Evolutionary conservation across 139 green algal species (phyloP), one percentile per base, ranked within the genome.

Genomic region (Volvox reticuliferus): DNA sequence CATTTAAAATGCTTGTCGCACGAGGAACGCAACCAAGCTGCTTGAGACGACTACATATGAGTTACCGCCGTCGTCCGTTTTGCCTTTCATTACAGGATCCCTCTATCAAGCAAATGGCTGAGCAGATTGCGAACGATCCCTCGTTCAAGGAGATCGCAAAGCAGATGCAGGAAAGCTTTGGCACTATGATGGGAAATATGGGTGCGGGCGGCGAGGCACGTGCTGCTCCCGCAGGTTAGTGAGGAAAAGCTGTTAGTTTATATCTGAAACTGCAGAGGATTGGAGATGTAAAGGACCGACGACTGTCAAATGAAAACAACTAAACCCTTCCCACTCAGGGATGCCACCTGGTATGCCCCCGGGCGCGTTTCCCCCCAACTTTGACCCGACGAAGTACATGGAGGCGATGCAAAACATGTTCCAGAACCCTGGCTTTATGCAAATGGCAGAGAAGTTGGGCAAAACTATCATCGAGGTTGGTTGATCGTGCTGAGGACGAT

Each of bases 401-500:
- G 88, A 97, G 79, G 96, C 96, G 36, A 98, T 98, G 96, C 90
- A 91, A n/a, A 77, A 90, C 62, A 96, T 98, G 92, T 95, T 98
- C 86, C 84, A 94, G 73, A 98, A 98, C 94, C 93, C 94, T 32
- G 55, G 95, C 33, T 98, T 98, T 92, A 95, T 98, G 92, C 80
- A 98, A 90, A 97, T 98, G 96, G 96, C 96, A 1, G 95, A 98
- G 87, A 96, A 97, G 94, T 90, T 98, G 63, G 97, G 97, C 21
- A 94, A 98, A 95, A 94, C 95, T 63, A 97, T 98, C 82, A 97
- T 98, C 92, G 73, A 96, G 93, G 96, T 97, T 83, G 0, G 92
- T 3, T 73, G 65, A 24, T 5, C 44, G 44, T 55, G 44, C 44
- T 55, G 44, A 55, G 5, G 44, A 55, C 44, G 9, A 9, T 55